Percentiles rank a stretch among this genome's conserved stretches.
Conservation (phyloP, 305 asterid genomes). For the Vinca major region DNA sequence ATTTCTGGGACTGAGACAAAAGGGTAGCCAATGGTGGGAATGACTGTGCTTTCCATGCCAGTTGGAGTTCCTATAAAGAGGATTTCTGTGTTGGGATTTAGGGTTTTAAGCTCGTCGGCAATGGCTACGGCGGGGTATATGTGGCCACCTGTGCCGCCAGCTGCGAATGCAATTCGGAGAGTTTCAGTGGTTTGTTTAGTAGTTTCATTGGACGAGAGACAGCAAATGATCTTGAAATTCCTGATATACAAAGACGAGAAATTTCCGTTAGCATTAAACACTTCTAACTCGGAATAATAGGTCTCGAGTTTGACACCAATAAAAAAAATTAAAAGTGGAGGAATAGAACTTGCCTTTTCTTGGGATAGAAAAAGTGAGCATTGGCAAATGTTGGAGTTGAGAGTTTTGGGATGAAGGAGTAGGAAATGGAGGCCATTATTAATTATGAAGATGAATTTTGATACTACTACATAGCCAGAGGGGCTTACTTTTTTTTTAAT, state of each 20-base stretch:
- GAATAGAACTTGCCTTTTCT: constrained; percentile 15
- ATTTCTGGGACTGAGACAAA: constrained; percentile 29
- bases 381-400: background rate
- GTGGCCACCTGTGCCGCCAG: constrained; percentile 53
- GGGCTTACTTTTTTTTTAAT: background rate
- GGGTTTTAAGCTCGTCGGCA: constrained; percentile 39
- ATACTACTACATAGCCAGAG: too few species aligned
- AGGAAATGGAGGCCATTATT: constrained; percentile 23
- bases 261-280: background rate
- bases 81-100: constrained; percentile 33
- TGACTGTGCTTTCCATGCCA: constrained; percentile 40
- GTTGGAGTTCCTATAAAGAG: constrained; percentile 39
- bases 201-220: constrained; percentile 22
- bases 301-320: background rate
- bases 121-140: constrained; percentile 56
- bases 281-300: too few species aligned
- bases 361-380: constrained; percentile 11
- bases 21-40: constrained; percentile 45
- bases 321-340: background rate
- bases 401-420: constrained; percentile 14
- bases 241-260: constrained; percentile 12
- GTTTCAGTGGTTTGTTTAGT: constrained; percentile 14
- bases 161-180: constrained; percentile 40
- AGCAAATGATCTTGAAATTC: constrained; percentile 21
- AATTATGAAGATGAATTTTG: constrained; percentile 1